Evolutionary conservation across 768 basidiomycete genomes (phyloP).

Genomic region (Tricholoma terreum): DNA sequence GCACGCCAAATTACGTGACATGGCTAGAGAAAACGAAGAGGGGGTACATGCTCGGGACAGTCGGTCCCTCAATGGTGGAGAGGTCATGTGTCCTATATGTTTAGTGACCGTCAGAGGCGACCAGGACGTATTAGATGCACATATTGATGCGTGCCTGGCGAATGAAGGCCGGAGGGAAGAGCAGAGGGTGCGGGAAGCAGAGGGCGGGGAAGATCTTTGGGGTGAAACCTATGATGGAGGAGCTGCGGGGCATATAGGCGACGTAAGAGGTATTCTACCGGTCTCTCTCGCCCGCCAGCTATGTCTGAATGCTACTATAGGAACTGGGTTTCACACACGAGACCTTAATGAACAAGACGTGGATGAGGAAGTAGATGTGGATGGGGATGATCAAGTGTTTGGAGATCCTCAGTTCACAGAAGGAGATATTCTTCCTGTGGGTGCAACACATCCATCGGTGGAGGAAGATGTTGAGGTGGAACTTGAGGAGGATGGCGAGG

Average conservation of each 20-base stretch:
- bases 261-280: constrained; percentile 39
- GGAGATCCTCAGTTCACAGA: constrained; percentile 78
- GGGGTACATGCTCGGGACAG: constrained; percentile 25
- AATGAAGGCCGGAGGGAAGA: constrained; percentile 48
- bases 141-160: constrained; percentile 77
- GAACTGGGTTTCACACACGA: constrained; percentile 71
- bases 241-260: constrained; percentile 41
- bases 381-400: constrained; percentile 71
- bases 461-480: constrained; percentile 42
- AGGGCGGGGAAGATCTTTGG: constrained; percentile 30
- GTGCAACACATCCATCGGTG: constrained; percentile 19
- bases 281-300: too few species aligned
- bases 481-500: constrained; percentile 37
- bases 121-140: constrained; percentile 70
- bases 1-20: constrained; percentile 61
- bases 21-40: constrained; percentile 62
- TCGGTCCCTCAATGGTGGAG: constrained; percentile 35
- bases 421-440: constrained; percentile 53
- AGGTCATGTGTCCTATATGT: constrained; percentile 71
- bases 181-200: constrained; percentile 36
- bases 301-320: constrained; percentile 29
- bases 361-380: constrained; percentile 79
- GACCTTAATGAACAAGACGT: constrained; percentile 55
- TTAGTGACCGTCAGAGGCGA: constrained; percentile 56
- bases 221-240: constrained; percentile 26